phyloP scores from a whole-genome alignment of 257 asterid genomes.

The Fraxinus excelsior region DNA sequence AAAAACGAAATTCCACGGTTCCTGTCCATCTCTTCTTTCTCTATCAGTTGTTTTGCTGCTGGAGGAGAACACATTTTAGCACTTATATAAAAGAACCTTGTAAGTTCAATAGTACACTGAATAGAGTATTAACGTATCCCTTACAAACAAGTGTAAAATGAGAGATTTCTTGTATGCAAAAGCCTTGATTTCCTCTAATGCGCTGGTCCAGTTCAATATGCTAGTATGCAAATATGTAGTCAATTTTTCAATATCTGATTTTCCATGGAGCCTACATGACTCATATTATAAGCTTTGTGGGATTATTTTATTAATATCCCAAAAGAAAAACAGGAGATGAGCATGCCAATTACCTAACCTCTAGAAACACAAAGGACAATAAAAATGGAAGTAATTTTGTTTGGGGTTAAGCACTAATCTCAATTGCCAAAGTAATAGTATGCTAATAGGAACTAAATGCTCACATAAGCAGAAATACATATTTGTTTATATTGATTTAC shows the following conservation, averaged over 20 bases:
- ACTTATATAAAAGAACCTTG: not conserved
- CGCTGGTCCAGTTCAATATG: not conserved
- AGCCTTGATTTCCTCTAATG: not conserved
- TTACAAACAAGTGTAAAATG: not conserved
- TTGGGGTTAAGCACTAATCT: no score
- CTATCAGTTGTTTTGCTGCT: conserved; percentile 10
- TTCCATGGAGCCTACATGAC: conserved; percentile 17
- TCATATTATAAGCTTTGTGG: conserved; percentile 4
- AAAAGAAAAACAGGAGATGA: not conserved
- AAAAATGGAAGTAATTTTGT: no score
- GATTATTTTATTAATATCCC: not conserved
- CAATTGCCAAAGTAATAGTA: no score
- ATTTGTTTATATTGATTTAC: no score
- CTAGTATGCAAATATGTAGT: not conserved
- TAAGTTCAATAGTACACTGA: not conserved
- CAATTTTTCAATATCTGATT: conserved; percentile 6
- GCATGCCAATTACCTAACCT: not conserved
- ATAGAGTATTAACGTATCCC: no score
- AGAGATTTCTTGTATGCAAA: conserved; percentile 1
- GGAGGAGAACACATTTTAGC: conserved; percentile 37
- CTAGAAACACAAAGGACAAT: no score
- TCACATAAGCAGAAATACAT: no score
- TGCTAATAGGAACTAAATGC: no score
- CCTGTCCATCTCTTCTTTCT: conserved; percentile 10
- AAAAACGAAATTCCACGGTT: conserved; percentile 35